Evolutionary conservation across 2,329 filamentous ascomycete species (phyloP).

Genomic region (Acephala macrosclerotiorum): DNA sequence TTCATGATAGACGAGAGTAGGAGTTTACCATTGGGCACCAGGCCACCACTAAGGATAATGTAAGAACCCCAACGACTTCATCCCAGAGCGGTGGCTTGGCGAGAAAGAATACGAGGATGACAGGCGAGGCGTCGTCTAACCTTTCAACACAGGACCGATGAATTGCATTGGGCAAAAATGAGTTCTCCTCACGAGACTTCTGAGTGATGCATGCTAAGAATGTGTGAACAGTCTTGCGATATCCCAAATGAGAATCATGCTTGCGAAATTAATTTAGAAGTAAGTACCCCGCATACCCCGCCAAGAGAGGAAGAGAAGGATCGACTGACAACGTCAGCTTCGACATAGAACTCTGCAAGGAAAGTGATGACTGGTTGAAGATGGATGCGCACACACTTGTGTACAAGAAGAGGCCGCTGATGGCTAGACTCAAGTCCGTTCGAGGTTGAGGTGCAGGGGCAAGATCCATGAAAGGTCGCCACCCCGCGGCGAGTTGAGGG

Average conservation of each 20-base stretch:
- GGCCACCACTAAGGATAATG: conserved; percentile 11
- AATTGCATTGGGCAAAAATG: conserved; percentile 43
- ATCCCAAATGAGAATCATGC: conserved; percentile 40
- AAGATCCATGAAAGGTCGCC: no score
- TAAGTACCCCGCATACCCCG: neutral
- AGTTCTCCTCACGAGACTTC: neutral
- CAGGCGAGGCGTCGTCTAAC: conserved; percentile 24
- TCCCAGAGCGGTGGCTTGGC: conserved; percentile 30
- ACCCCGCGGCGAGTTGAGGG: no score
- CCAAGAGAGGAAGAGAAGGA: neutral
- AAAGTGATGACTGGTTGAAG: conserved; percentile 15
- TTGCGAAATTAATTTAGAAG: conserved; percentile 41
- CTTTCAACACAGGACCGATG: conserved; percentile 23
- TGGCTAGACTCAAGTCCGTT: conserved; percentile 8
- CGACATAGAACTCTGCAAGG: conserved; percentile 20
- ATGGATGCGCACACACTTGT: conserved; percentile 10
- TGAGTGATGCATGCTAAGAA: neutral
- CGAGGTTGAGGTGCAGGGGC: neutral
- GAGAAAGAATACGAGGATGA: conserved; percentile 18
- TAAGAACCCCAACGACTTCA: conserved; percentile 19
- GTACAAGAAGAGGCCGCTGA: conserved; percentile 13
- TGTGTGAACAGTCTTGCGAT: conserved; percentile 32
- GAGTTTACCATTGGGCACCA: conserved; percentile 22
- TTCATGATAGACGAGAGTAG: conserved; percentile 17
- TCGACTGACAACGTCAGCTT: conserved; percentile 14